Evolutionary conservation across 1,284 basidiomycete species (phyloP), one percentile per base, ranked within the genome.

Genomic region (Leccinum huronense): DNA sequence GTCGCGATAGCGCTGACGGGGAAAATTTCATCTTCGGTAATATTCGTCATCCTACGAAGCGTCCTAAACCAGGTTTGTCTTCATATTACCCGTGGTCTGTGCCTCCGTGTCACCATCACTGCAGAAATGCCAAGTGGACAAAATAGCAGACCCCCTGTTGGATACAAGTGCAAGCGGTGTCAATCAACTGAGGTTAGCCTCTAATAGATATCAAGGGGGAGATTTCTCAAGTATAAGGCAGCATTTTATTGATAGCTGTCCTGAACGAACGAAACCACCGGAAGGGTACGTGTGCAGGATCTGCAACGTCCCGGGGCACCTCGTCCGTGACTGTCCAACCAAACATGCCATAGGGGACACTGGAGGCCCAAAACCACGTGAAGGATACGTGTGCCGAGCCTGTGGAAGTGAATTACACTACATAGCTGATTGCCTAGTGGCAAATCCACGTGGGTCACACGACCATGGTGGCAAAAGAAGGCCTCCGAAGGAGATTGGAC

Each of bases 221-320:
- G 16, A 31, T 10, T 51, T 19, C 69, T 70, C 40, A 64, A 62
- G 38, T 56, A 59, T 60, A 54, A 23, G 30, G 53, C 36, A 94
- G 91, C 91, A 94, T 76, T 89, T 88, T 67, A 88, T 91, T 67
- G 85, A 82, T 61, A 82, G 89, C 67, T 93, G 93, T 67, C 89
- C 90, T 1, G 87, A 90, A 56, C 79, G 87, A 58, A 79, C 78
- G 19, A 90, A 88, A 71, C 93, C 92, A 5, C 89, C 91, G 31
- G 91, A 93, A 67, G 85, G 86, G 42, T 96, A 96, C 72, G 75
- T 94, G n/a, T 96, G 94, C 80, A 91, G 84, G 72, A 85, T 94
- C 30, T 96, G 94, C 72, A 84, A 87, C 62, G 84, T 82, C 86
- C 78, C 88, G 36, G 94, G 91, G 42, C 94, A 95, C 75, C 86